Evolutionary conservation across 768 basidiomycete species (phyloP), one percentile per base, ranked within the genome.

Genomic region (Antrodiella citrinella): DNA sequence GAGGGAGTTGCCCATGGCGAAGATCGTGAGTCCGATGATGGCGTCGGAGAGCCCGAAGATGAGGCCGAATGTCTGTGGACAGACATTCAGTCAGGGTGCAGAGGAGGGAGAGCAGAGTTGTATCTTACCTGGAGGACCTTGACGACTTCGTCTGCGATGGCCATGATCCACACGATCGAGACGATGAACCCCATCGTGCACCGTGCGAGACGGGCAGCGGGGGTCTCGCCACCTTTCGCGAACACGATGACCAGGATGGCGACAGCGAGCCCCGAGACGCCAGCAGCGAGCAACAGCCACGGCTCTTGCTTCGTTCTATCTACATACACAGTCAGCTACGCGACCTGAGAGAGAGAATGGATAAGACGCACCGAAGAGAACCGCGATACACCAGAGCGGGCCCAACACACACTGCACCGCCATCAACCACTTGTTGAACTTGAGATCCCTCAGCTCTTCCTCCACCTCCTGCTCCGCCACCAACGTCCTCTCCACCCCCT

Each of bases 41-140:
- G 96, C 93, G 61, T 98, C 94, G 13, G 93, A 96, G 21, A 99
- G 74, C 2, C 94, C 95, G 61, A 99, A 89, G 47, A 98, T 89
- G 62, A 86, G 80, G 4, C 95, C 96, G 57, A 96, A 86, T 0
- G 91, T 86, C 92, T 97, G 56, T 11, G 45, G 0, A 22, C 59
- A 25, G 26, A 44, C 18, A 55, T 40, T 20, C 13, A 13, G 21
- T 26, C 10, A n/a, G 9, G 35, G 4, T 25, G 25, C 30, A n/a
- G 2, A 19, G 18, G 9, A 43, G 10, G 11, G 24, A 15, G 10
- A 44, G 18, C 24, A 26, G 7, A 26, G 4, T 18, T 11, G 20
- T 21, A 25, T 20, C 76, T 51, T 42, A 94, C 94, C 72, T 86
- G 83, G 9, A 98, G 75, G 10, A 97, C 84, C 44, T 86, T 78